Evolutionary conservation across 1,284 basidiomycete genomes (phyloP).

Genomic region (Sporisorium exsertum): DNA sequence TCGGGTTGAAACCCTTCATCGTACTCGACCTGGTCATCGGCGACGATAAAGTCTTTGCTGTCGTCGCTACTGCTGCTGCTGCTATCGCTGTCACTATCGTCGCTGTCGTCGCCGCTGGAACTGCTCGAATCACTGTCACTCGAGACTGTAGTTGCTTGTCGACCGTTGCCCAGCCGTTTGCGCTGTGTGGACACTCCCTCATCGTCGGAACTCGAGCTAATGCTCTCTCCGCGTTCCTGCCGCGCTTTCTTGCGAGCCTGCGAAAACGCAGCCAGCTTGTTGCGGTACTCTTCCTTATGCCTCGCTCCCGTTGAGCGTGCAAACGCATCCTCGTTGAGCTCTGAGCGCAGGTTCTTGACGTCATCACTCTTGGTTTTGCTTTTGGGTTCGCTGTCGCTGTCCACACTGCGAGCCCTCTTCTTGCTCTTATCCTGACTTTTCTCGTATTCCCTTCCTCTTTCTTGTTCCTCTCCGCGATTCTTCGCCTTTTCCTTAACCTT

Average conservation of each 20-base stretch:
- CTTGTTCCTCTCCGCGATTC: background rate
- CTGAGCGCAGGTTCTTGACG: slow-evolving; percentile 36
- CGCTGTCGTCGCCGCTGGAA: slow-evolving; percentile 8
- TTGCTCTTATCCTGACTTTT: background rate
- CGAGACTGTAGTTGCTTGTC: background rate
- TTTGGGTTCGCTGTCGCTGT: slow-evolving; percentile 1
- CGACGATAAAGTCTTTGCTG: slow-evolving; percentile 38
- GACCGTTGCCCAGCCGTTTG: slow-evolving; percentile 3
- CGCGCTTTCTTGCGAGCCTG: slow-evolving; percentile 33
- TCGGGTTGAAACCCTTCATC: slow-evolving; percentile 26
- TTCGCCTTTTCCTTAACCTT: slow-evolving; percentile 3
- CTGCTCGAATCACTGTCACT: slow-evolving; percentile 7
- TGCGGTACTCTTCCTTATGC: slow-evolving; percentile 41
- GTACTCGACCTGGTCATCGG: slow-evolving; percentile 41
- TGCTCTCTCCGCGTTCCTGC: slow-evolving; percentile 21
- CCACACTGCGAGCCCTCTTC: background rate
- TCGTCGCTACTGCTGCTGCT: slow-evolving; percentile 18
- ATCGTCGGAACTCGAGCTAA: slow-evolving; percentile 8
- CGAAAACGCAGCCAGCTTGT: slow-evolving; percentile 30
- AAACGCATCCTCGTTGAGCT: slow-evolving; percentile 55
- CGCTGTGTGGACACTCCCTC: background rate
- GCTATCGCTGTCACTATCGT: slow-evolving; percentile 2
- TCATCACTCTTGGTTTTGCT: slow-evolving; percentile 28
- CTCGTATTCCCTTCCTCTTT: background rate
- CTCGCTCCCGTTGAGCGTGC: slow-evolving; percentile 37